Evolutionary conservation across 495 filamentous ascomycete genomes (phyloP).

Genomic region (Hypoxylon rickii): DNA sequence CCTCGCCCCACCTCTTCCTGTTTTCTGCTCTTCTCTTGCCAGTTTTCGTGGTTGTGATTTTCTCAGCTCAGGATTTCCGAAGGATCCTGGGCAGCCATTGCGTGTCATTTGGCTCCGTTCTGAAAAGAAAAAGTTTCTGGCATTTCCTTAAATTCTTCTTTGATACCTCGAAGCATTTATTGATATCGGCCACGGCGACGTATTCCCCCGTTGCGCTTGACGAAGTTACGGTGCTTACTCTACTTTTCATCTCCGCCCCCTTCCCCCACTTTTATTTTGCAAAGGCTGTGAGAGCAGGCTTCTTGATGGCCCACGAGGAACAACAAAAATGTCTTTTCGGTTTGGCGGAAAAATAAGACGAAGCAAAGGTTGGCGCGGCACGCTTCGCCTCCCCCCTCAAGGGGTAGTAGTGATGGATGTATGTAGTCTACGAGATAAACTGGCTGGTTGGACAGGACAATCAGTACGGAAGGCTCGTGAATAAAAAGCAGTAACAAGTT

Average conservation of each 20-base stretch:
- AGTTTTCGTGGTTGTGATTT: conserved; percentile 41
- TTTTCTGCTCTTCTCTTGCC: conserved; percentile 29
- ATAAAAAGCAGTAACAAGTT: conserved; percentile 24
- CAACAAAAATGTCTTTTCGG: conserved; percentile 8
- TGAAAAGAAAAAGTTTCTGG: conserved; percentile 43
- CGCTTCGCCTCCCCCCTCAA: not conserved
- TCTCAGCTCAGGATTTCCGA: conserved; percentile 24
- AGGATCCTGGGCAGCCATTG: conserved; percentile 6
- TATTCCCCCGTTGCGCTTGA: conserved; percentile 23
- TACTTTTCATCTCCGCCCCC: conserved; percentile 7
- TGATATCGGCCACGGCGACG: conserved; percentile 33
- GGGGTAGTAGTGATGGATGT: conserved; percentile 11
- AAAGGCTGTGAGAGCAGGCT: conserved; percentile 29
- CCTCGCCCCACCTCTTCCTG: conserved; percentile 33
- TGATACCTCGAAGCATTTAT: conserved; percentile 43
- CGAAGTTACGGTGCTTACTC: conserved; percentile 34
- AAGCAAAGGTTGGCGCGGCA: not conserved
- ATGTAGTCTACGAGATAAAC: conserved; percentile 28
- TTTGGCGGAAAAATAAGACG: conserved; percentile 5
- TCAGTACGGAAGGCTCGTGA: conserved; percentile 25
- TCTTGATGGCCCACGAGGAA: conserved; percentile 28
- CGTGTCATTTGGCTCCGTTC: conserved; percentile 29
- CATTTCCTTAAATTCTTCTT: conserved; percentile 39
- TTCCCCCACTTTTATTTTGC: conserved; percentile 2
- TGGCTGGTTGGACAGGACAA: conserved; percentile 16